Evolutionary conservation across 108 stramenopile species (phyloP).

Genomic region (Chaetoceros tenuissimus): DNA sequence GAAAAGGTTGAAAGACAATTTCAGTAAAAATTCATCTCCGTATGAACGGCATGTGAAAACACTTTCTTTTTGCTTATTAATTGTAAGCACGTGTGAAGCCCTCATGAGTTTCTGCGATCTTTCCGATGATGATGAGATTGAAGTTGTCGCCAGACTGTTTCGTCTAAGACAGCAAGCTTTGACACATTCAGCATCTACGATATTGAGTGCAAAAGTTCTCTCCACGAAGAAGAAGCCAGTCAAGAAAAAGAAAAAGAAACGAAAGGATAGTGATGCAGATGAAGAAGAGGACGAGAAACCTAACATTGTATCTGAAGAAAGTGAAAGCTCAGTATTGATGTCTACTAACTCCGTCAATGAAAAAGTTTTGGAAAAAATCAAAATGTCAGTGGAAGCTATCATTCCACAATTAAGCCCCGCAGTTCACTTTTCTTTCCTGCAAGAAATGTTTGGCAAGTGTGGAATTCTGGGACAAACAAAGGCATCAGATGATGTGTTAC

Average conservation of each 20-base stretch:
- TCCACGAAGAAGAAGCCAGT: too few species aligned
- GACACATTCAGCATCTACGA: slow-evolving; percentile 10
- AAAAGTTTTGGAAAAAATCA: too few species aligned
- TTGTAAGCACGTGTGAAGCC: slow-evolving; percentile 15
- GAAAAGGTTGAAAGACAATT: neutral
- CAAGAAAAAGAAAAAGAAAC: slow-evolving; percentile 25
- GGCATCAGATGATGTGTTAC: neutral
- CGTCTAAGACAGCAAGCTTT: slow-evolving; percentile 21
- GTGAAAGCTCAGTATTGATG: too few species aligned
- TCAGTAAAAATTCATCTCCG: too few species aligned
- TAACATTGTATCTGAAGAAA: neutral
- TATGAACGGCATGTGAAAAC: neutral
- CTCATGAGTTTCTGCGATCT: slow-evolving; percentile 13
- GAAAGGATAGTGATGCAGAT: slow-evolving; percentile 3
- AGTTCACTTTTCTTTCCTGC: slow-evolving; percentile 13
- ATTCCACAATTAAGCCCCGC: slow-evolving; percentile 2
- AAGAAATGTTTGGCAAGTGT: neutral
- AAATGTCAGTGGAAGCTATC: too few species aligned
- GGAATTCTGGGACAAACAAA: neutral
- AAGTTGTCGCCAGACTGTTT: too few species aligned
- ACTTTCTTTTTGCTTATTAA: slow-evolving; percentile 13
- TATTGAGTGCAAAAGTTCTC: slow-evolving; percentile 24
- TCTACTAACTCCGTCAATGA: too few species aligned
- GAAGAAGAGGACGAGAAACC: neutral
- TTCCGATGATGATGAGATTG: too few species aligned